Evolutionary conservation across 2,329 filamentous ascomycete genomes (phyloP).

Genomic region (Botrytis tulipae): DNA sequence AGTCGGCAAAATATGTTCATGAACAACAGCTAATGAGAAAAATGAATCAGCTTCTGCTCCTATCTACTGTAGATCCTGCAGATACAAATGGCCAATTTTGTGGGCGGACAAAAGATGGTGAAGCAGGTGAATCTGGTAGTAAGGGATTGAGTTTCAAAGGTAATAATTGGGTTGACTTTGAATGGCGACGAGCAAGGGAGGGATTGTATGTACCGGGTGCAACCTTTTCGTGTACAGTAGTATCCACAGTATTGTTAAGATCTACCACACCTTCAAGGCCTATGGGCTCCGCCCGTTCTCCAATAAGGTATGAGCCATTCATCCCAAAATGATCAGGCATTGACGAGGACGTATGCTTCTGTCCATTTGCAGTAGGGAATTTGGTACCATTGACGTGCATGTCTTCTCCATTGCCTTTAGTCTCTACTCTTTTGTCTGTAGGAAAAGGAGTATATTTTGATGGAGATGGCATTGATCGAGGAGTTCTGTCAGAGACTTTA

Average conservation of each 20-base stretch:
- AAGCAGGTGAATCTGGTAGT: slow-evolving; percentile 20
- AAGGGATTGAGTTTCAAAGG: neutral
- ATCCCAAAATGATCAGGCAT: neutral
- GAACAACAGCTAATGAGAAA: slow-evolving; percentile 45
- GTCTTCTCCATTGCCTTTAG: neutral
- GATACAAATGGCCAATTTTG: slow-evolving; percentile 25
- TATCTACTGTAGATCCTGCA: slow-evolving; percentile 3
- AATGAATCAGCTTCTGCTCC: slow-evolving; percentile 29
- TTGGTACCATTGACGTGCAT: neutral
- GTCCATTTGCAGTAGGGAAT: neutral
- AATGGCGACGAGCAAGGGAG: slow-evolving; percentile 15
- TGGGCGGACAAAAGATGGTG: slow-evolving; percentile 23
- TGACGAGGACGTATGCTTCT: neutral
- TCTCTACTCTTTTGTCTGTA: neutral
- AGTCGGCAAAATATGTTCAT: slow-evolving; percentile 47
- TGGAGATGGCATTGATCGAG: slow-evolving; percentile 11
- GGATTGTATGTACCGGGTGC: slow-evolving; percentile 34
- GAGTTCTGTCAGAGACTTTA: neutral
- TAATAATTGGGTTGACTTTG: slow-evolving; percentile 16
- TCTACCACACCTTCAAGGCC: slow-evolving; percentile 34
- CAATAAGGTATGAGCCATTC: slow-evolving; percentile 5
- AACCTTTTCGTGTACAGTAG: slow-evolving; percentile 32
- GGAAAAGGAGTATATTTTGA: neutral
- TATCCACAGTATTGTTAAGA: slow-evolving; percentile 35
- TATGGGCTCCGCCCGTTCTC: slow-evolving; percentile 16